Conservation (phyloP, 1,284 basidiomycete genomes). For the Ustilago vetiveriae region DNA sequence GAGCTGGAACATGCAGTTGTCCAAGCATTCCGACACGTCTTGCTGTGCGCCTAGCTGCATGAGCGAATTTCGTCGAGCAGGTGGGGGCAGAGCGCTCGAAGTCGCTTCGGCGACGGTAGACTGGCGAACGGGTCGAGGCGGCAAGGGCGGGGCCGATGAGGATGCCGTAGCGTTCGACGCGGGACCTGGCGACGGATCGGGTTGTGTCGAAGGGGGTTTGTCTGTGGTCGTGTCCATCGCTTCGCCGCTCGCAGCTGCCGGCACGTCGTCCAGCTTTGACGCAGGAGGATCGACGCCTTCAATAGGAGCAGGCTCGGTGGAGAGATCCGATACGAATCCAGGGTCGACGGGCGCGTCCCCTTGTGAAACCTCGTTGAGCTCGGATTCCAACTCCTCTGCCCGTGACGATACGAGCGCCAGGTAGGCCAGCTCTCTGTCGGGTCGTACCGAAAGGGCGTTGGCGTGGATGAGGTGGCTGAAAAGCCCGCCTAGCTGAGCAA, state of each 20-base stretch:
- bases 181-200: background rate
- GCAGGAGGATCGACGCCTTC: too few species aligned
- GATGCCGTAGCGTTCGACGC: background rate
- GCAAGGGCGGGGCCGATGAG: constrained; percentile 17
- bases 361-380: constrained; percentile 6
- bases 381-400: constrained; percentile 75
- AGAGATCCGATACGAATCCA: background rate
- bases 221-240: constrained; percentile 29
- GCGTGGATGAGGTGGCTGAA: constrained; percentile 81
- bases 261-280: too few species aligned
- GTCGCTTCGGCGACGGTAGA: constrained; percentile 4
- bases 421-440: constrained; percentile 85
- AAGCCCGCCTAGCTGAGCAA: constrained; percentile 78
- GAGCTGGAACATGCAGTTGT: constrained; percentile 98
- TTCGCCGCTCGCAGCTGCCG: background rate
- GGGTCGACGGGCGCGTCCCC: background rate
- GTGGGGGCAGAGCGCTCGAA: constrained; percentile 15
- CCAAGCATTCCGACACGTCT: constrained; percentile 97
- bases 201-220: background rate
- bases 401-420: constrained; percentile 89
- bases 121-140: constrained; percentile 22
- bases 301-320: constrained; percentile 10
- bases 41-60: constrained; percentile 83
- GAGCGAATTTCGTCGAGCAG: constrained; percentile 51
- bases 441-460: constrained; percentile 77